Percentiles rank a stretch among this genome's conserved stretches.
phyloP scores from a whole-genome alignment of 148 eudicot genomes.

The Polygonum aviculare region DNA sequence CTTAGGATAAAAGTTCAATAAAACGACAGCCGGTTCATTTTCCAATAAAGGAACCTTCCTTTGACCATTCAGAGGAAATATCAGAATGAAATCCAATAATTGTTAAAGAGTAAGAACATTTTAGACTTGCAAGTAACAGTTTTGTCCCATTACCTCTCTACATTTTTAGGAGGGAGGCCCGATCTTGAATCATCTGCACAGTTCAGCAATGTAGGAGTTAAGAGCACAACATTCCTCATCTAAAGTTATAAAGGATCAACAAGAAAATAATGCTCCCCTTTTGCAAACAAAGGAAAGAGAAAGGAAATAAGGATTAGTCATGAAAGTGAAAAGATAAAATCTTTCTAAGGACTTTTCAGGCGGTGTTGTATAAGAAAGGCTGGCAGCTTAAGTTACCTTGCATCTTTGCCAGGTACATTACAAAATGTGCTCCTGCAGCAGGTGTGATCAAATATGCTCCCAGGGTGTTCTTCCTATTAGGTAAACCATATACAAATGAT shows the following conservation, averaged over 20 bases:
- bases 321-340: neutral
- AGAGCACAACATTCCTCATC: neutral
- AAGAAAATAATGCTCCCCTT: neutral
- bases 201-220: neutral
- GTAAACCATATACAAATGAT: neutral
- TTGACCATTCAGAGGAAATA: neutral
- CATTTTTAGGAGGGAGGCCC: constrained; percentile 55
- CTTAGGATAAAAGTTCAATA: neutral
- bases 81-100: neutral
- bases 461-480: constrained; percentile 59
- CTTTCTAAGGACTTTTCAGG: no score
- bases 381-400: constrained; percentile 42
- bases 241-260: neutral
- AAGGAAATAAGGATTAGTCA: neutral
- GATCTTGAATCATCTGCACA: constrained; percentile 74
- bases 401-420: constrained; percentile 97
- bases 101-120: neutral
- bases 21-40: neutral
- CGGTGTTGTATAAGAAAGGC: neutral
- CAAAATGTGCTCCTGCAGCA: constrained; percentile 85
- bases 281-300: neutral
- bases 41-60: neutral
- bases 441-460: constrained; percentile 88
- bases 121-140: neutral
- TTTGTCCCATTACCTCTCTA: constrained; percentile 54